Evolutionary conservation across 1,284 basidiomycete species (phyloP), one percentile per base, ranked within the genome.

Genomic region (Gastroboletus turbinatus): DNA sequence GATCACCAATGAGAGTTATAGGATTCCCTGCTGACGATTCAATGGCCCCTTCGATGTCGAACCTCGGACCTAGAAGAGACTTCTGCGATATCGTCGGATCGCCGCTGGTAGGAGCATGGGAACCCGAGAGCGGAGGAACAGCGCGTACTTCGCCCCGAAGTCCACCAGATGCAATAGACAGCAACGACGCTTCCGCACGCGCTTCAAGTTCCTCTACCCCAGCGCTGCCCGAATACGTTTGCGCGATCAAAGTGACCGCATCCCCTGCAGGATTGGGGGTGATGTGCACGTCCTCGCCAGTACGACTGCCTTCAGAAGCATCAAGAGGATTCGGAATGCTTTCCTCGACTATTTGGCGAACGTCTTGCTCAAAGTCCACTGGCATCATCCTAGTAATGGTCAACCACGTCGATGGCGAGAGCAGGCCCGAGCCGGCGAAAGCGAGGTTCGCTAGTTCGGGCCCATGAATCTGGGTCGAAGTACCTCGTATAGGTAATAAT

Each of bases 401-500:
- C 25, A 23, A 10, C 40, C 29, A 27, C 8, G 40, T 49, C 50
- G 46, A 42, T 19, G 21, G 35, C 2, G 40, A 39, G 25, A 50
- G 25, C 11, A 21, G 30, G 23, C 43, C 25, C 19, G 27, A 39
- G 40, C 36, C 9, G 10, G 33, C n/a, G 23, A 30, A 43, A 29
- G 43, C 30, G 17, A 17, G 35, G 40, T 55, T 29, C 46, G 42
- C 46, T 2, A 43, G 35, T 61, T 52, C 58, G 35, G 48, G 23
- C 8, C 66, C 52, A 44, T 53, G 33, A 50, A 42, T 29, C 19
- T 46, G 52, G 50, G 49, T 43, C 27, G 17, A 45, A 45, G 17
- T 52, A 35, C 27, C 17, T 30, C 46, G 19, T 52, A 51, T 60
- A 56, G 25, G 59, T 55, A 63, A 66, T 55, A 63, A 66, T 55